Conservation (phyloP, 345 rosid species). For the Kandelia obovata region DNA sequence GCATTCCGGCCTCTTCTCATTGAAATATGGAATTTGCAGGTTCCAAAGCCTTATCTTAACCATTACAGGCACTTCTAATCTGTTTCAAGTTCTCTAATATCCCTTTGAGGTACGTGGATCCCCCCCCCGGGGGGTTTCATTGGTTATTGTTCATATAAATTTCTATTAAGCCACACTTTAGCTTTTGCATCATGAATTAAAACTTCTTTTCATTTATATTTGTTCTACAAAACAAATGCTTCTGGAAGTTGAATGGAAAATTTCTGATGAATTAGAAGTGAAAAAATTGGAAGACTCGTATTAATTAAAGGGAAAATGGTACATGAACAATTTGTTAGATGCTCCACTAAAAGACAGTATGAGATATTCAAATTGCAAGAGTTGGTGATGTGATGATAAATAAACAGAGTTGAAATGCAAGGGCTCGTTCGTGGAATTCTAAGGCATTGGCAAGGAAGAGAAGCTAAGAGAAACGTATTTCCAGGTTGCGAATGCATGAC, state of each 20-base stretch:
- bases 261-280: too few relatives aligned
- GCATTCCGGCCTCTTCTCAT: slow-evolving; percentile 22
- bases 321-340: not conserved
- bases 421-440: slow-evolving; percentile 35
- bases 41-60: slow-evolving; percentile 12
- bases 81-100: slow-evolving; percentile 11
- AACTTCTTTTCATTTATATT: not conserved
- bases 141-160: not conserved
- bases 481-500: slow-evolving; percentile 32
- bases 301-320: too few relatives aligned
- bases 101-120: slow-evolving; percentile 15
- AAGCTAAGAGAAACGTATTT: slow-evolving; percentile 16
- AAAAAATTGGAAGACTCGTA: too few relatives aligned
- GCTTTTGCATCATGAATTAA: not conserved
- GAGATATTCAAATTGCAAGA: not conserved
- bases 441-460: slow-evolving; percentile 23
- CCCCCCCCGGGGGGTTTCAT: not conserved
- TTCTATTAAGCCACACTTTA: not conserved
- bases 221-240: too few relatives aligned
- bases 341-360: not conserved
- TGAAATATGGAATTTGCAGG: slow-evolving; percentile 1
- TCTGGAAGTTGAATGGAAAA: too few relatives aligned
- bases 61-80: slow-evolving; percentile 8
- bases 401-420: slow-evolving; percentile 35
- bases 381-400: not conserved